These are phyloP conservation scores for Yamadazyma endophytica DNA, from an alignment of 805 yeast genomes.

Conservation along the genomic window DNA sequence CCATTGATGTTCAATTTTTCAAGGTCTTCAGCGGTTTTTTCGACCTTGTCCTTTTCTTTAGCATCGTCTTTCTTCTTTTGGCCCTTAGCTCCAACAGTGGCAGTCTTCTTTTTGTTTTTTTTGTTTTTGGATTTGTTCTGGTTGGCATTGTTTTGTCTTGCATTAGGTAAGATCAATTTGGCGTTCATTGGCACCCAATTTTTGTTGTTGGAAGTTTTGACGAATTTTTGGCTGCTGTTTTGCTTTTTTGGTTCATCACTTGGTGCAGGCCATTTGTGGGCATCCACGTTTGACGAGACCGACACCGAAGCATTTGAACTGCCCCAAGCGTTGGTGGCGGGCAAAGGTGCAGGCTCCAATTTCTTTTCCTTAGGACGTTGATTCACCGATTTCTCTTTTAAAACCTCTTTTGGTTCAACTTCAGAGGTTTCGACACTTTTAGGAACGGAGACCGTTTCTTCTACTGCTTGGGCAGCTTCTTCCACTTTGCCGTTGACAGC, in stretches of 20 bases:
- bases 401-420: neutral
- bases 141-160: conserved; percentile 18
- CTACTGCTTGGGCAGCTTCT: conserved; percentile 9
- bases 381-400: conserved; percentile 18
- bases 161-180: conserved; percentile 35
- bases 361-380: conserved; percentile 9
- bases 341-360: conserved; percentile 46
- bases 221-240: conserved; percentile 26
- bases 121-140: conserved; percentile 20
- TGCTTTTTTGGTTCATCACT: conserved; percentile 21
- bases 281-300: conserved; percentile 25
- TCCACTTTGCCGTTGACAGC: conserved; percentile 3
- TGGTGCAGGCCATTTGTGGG: conserved; percentile 43
- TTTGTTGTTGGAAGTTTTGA: conserved; percentile 38
- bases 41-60: conserved; percentile 11
- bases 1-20: conserved; percentile 4
- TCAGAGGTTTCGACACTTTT: neutral
- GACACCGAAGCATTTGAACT: conserved; percentile 4
- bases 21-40: conserved; percentile 6
- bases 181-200: conserved; percentile 46
- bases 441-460: too few relatives aligned
- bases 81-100: conserved; percentile 19
- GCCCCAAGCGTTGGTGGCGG: conserved; percentile 42
- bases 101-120: conserved; percentile 24
- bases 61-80: conserved; percentile 20